A percentile compares a stretch with the other conserved stretches of the same genome.
Evolutionary conservation across 2,329 filamentous ascomycete species (phyloP).

Genomic region (Capronia coronata): DNA sequence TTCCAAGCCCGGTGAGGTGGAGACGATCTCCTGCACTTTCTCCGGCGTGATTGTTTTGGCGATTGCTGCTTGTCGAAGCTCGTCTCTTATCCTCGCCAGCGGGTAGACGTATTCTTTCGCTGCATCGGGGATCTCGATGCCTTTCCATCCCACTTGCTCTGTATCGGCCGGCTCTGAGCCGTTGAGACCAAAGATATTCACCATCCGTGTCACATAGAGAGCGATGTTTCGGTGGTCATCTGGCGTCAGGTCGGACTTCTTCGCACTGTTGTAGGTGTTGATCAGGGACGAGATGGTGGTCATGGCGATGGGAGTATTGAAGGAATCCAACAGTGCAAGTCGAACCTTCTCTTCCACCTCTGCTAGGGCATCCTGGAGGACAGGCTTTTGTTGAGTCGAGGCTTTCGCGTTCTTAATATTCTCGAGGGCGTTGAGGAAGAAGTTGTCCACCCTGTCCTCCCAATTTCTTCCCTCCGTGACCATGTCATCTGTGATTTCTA

Average conservation of each 20-base stretch:
- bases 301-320: slow-evolving; percentile 79
- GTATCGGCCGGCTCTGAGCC: slow-evolving; percentile 34
- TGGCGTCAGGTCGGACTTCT: slow-evolving; percentile 42
- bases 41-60: slow-evolving; percentile 38
- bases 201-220: slow-evolving; percentile 73
- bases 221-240: slow-evolving; percentile 52
- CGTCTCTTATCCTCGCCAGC: slow-evolving; percentile 52
- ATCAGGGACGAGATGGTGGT: slow-evolving; percentile 70
- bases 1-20: slow-evolving; percentile 22
- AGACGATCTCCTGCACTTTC: slow-evolving; percentile 37
- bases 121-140: slow-evolving; percentile 54
- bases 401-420: slow-evolving; percentile 50
- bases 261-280: slow-evolving; percentile 62
- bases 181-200: slow-evolving; percentile 73
- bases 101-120: slow-evolving; percentile 58
- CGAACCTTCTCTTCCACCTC: slow-evolving; percentile 53
- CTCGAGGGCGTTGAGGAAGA: slow-evolving; percentile 42
- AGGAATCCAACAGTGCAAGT: slow-evolving; percentile 69
- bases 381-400: slow-evolving; percentile 16
- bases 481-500: slow-evolving; percentile 84
- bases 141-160: slow-evolving; percentile 56
- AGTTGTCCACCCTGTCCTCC: slow-evolving; percentile 72
- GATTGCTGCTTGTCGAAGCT: slow-evolving; percentile 51
- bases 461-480: slow-evolving; percentile 66
- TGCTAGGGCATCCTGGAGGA: slow-evolving; percentile 44